Percentiles rank a stretch among this genome's conserved stretches.
These are phyloP conservation scores for Paramecium bursaria DNA, from an alignment of 73 alveolate species.

Conservation along the genomic window DNA sequence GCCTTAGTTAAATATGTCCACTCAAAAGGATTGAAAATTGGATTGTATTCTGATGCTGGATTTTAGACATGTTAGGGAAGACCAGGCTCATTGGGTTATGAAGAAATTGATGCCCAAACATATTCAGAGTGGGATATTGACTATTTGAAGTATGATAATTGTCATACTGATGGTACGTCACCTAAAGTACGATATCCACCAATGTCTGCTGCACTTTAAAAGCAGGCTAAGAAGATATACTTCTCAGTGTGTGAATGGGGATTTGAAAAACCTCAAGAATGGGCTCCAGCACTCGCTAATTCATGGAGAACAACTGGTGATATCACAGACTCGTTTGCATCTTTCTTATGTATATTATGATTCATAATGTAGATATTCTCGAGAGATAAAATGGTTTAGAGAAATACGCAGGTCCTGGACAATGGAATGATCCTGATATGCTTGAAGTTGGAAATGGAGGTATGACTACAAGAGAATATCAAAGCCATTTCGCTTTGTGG, in stretches of 20 bases:
- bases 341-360: constrained; percentile 57
- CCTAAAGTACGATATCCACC: constrained; percentile 84
- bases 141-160: constrained; percentile 78
- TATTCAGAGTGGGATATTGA: constrained; percentile 88
- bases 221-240: constrained; percentile 89
- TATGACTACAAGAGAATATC: constrained; percentile 88
- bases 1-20: constrained; percentile 81
- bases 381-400: constrained; percentile 64
- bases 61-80: constrained; percentile 82
- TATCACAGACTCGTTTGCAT: constrained; percentile 70
- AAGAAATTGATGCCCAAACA: constrained; percentile 79
- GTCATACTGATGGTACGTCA: constrained; percentile 72
- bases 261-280: constrained; percentile 83
- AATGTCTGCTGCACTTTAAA: constrained; percentile 94
- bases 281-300: constrained; percentile 91
- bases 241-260: constrained; percentile 98
- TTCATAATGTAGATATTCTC: constrained; percentile 1
- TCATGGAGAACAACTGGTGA: constrained; percentile 97
- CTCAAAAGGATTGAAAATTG: constrained; percentile 83
- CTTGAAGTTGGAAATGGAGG: constrained; percentile 96
- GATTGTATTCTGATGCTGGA: constrained; percentile 89
- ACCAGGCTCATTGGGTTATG: constrained; percentile 86
- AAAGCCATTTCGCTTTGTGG: constrained; percentile 98
- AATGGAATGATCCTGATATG: constrained; percentile 99
- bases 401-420: constrained; percentile 96